phyloP scores from a whole-genome alignment of 768 basidiomycete genomes.

The Mycena olivaceomarginata region DNA sequence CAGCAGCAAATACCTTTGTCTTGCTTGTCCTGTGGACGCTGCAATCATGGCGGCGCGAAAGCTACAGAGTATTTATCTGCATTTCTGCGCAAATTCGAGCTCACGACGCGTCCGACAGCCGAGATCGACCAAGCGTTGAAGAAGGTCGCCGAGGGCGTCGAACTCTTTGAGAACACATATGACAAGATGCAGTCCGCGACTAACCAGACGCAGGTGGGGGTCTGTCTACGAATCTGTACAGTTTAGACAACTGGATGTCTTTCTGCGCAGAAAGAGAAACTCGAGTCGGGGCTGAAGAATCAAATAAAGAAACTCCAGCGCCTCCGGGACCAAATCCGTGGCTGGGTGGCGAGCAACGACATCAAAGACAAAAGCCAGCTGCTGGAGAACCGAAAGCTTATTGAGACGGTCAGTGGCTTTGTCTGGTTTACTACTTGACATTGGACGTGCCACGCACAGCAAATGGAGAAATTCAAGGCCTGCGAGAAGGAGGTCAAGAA shows the following conservation, averaged over 20 bases:
- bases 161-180: constrained; percentile 95
- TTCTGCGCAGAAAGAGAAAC: constrained; percentile 40
- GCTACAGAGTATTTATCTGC: constrained; percentile 80
- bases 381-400: constrained; percentile 94
- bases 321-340: constrained; percentile 99
- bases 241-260: neutral
- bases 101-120: constrained; percentile 52
- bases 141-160: constrained; percentile 96
- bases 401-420: constrained; percentile 89
- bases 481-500: constrained; percentile 99
- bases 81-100: neutral
- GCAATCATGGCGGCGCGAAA: constrained; percentile 90
- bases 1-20: constrained; percentile 17
- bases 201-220: constrained; percentile 71
- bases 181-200: constrained; percentile 98
- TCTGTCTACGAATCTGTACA: neutral
- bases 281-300: constrained; percentile 60
- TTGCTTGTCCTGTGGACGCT: neutral
- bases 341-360: constrained; percentile 97
- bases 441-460: constrained; percentile 67
- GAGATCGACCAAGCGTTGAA: constrained; percentile 99
- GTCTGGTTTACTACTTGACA: neutral
- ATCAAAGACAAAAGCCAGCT: constrained; percentile 98
- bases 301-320: constrained; percentile 99
- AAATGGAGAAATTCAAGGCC: constrained; percentile 99